Conservation (phyloP, 2,329 filamentous ascomycete species). For the Fusarium annulatum region DNA sequence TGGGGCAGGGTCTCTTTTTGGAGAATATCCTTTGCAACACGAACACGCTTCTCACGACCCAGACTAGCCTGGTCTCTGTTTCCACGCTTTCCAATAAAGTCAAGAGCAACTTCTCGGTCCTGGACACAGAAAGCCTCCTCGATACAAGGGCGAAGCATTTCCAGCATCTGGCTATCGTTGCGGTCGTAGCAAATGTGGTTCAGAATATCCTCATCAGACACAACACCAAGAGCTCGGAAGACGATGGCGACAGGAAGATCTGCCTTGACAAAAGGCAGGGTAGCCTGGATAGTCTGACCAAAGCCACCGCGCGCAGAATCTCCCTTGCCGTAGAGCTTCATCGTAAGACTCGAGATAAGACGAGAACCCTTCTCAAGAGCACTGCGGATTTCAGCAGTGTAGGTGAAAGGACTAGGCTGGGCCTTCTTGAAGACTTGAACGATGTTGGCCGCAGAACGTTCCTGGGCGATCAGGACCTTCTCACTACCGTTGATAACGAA, state of each 20-base stretch:
- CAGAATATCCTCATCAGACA: constrained; percentile 97
- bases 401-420: constrained; percentile 88
- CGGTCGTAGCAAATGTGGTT: constrained; percentile 98
- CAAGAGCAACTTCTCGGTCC: constrained; percentile 91
- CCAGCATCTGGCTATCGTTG: constrained; percentile 95
- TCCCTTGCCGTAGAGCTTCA: constrained; percentile 90
- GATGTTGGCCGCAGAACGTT: constrained; percentile 97
- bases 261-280: constrained; percentile 91
- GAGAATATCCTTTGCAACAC: constrained; percentile 92
- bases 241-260: constrained; percentile 96
- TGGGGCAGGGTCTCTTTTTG: constrained; percentile 97
- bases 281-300: constrained; percentile 89
- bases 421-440: constrained; percentile 99
- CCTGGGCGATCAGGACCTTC: constrained; percentile 97
- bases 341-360: constrained; percentile 89
- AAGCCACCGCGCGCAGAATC: constrained; percentile 81
- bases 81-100: constrained; percentile 95
- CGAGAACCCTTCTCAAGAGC: constrained; percentile 96
- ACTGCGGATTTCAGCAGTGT: constrained; percentile 95
- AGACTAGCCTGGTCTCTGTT: constrained; percentile 70
- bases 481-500: constrained; percentile 99
- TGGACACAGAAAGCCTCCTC: constrained; percentile 98
- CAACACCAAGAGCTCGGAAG: constrained; percentile 93
- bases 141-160: constrained; percentile 96
- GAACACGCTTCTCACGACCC: constrained; percentile 86